Conservation (phyloP, 495 filamentous ascomycete species). For the Hypoxylon intermedium region DNA sequence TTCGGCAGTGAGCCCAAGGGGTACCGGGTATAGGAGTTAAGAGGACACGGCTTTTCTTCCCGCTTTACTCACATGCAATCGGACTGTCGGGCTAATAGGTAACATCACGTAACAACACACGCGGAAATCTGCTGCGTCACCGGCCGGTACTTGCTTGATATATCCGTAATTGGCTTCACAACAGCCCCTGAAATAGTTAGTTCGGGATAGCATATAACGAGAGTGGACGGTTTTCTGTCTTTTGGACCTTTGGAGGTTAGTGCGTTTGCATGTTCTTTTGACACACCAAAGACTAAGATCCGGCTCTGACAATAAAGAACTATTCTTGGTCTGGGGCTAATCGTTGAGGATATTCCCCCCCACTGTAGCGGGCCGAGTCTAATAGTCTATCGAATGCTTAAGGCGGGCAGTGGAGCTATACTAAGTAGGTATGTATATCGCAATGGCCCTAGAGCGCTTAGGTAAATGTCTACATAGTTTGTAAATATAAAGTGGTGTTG, state of each 20-base stretch:
- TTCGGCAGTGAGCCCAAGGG: background rate
- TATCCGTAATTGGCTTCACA: background rate
- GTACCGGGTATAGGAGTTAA: background rate
- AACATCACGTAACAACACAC: no score
- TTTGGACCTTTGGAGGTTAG: no score
- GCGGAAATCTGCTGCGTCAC: constrained; percentile 13
- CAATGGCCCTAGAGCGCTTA: no score
- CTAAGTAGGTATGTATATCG: no score
- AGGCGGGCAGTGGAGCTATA: no score
- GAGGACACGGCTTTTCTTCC: no score
- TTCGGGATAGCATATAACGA: background rate
- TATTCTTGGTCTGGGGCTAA: background rate
- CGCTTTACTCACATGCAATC: no score
- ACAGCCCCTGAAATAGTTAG: background rate
- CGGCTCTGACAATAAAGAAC: background rate
- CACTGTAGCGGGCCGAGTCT: constrained; percentile 1
- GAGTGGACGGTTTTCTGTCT: background rate
- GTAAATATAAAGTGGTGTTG: background rate
- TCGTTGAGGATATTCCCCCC: background rate
- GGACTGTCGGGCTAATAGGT: no score
- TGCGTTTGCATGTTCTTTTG: background rate
- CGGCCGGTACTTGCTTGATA: no score
- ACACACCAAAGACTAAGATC: background rate
- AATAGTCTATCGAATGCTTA: background rate
- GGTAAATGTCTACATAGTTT: no score